phyloP scores from a whole-genome alignment of 2,329 filamentous ascomycete genomes.

The Thielaviopsis punctulata region DNA sequence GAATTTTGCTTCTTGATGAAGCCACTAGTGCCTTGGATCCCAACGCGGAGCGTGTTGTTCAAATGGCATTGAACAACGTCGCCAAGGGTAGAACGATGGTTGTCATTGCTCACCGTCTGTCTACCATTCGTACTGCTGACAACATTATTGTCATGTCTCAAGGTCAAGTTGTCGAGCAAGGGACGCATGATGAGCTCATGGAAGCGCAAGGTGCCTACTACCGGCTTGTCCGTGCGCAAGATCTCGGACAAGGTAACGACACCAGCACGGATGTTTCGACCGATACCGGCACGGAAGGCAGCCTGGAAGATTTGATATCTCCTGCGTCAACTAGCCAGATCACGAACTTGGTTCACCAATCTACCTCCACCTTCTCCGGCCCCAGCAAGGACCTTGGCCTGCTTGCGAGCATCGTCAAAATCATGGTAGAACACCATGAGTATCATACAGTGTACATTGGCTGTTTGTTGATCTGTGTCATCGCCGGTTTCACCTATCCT shows the following conservation, averaged over 20 bases:
- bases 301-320: background rate
- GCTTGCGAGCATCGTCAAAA: background rate
- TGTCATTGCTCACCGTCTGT: slow-evolving; percentile 44
- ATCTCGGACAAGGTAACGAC: slow-evolving; percentile 18
- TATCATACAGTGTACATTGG: background rate
- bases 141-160: slow-evolving; percentile 47
- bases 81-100: slow-evolving; percentile 45
- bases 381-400: background rate
- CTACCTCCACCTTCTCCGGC: background rate
- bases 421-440: slow-evolving; percentile 1
- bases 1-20: slow-evolving; percentile 50
- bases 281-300: background rate
- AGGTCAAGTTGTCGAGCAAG: slow-evolving; percentile 42
- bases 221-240: slow-evolving; percentile 29
- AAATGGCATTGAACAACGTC: slow-evolving; percentile 35
- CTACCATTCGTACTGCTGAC: slow-evolving; percentile 43
- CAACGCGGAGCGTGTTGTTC: slow-evolving; percentile 32
- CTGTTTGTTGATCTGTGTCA: background rate
- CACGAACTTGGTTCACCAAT: background rate
- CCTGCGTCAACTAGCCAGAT: background rate
- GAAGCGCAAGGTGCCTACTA: slow-evolving; percentile 30
- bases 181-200: slow-evolving; percentile 42
- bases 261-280: background rate
- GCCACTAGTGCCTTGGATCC: slow-evolving; percentile 43
- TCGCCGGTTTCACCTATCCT: slow-evolving; percentile 22